These are phyloP conservation scores for Annulohypoxylon bovei DNA, from an alignment of 495 filamentous ascomycete species.

Conservation along the genomic window DNA sequence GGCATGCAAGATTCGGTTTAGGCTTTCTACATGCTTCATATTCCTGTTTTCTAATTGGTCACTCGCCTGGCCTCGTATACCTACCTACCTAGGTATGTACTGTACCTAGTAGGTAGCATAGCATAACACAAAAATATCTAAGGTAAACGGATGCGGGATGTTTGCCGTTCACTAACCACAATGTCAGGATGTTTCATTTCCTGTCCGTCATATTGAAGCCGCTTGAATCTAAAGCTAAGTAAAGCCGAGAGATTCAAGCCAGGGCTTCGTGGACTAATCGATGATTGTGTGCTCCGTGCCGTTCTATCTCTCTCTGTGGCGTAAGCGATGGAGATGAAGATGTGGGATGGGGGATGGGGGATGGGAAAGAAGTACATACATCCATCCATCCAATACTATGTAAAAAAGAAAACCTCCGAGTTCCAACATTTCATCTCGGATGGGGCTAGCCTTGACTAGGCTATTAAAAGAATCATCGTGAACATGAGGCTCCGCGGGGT, in stretches of 20 bases:
- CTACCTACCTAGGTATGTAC: neutral
- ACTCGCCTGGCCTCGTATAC: constrained; percentile 23
- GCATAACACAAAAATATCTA: neutral
- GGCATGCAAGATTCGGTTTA: constrained; percentile 20
- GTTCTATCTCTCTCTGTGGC: constrained; percentile 27
- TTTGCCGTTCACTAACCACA: constrained; percentile 21
- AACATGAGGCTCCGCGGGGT: constrained; percentile 25
- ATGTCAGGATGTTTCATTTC: constrained; percentile 34
- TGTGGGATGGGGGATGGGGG: too few species aligned
- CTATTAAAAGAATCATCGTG: constrained; percentile 24
- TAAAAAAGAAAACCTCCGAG: constrained; percentile 22
- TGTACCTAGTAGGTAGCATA: neutral
- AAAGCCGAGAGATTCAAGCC: constrained; percentile 12
- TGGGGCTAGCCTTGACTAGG: constrained; percentile 18
- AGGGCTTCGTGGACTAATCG: constrained; percentile 3
- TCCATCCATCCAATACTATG: too few species aligned
- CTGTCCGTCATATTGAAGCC: constrained; percentile 36
- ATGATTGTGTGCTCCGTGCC: constrained; percentile 20
- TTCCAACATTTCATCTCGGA: constrained; percentile 27
- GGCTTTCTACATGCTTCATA: constrained; percentile 29
- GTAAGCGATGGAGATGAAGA: constrained; percentile 15
- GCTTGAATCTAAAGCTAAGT: neutral
- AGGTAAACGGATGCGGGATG: constrained; percentile 6
- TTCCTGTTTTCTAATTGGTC: constrained; percentile 19
- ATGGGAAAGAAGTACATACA: neutral